Conservation (phyloP, 768 basidiomycete genomes). For the Phlegmacium glaucopus region DNA sequence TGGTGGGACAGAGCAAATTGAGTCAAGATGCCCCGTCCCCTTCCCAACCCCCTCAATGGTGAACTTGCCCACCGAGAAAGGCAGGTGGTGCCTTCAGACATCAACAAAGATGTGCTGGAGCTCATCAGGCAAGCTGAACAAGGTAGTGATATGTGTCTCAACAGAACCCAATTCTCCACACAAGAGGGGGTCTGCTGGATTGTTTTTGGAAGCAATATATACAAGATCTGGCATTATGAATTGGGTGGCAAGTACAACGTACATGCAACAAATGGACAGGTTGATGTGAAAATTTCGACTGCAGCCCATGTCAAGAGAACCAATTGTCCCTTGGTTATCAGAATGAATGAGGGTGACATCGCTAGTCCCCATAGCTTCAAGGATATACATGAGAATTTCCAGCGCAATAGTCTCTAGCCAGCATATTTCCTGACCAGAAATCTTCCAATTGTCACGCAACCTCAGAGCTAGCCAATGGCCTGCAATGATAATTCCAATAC, state of each 20-base stretch:
- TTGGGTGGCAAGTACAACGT: not conserved
- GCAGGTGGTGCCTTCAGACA: too few species aligned
- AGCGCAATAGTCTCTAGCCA: constrained; percentile 19
- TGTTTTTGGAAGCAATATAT: not conserved
- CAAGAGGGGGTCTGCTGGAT: not conserved
- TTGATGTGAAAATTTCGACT: constrained; percentile 26
- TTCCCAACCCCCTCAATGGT: too few species aligned
- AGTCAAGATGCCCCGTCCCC: too few species aligned
- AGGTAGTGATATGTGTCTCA: not conserved
- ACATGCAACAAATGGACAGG: constrained; percentile 5
- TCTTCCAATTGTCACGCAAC: constrained; percentile 6
- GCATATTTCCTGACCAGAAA: constrained; percentile 13
- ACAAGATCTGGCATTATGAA: not conserved
- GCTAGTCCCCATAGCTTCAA: constrained; percentile 4
- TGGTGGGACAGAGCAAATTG: too few species aligned
- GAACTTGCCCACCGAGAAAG: too few species aligned
- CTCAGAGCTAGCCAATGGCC: not conserved
- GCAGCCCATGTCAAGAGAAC: constrained; percentile 23
- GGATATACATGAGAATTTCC: constrained; percentile 13
- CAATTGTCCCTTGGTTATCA: constrained; percentile 29
- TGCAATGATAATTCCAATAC: constrained; percentile 12
- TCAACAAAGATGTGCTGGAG: not conserved
- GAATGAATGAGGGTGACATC: constrained; percentile 19
- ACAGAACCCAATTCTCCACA: not conserved
- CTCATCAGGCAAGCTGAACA: not conserved